Evolutionary conservation across 257 asterid genomes (phyloP), one percentile per base, ranked within the genome.

Genomic region (Solanum commersonii): DNA sequence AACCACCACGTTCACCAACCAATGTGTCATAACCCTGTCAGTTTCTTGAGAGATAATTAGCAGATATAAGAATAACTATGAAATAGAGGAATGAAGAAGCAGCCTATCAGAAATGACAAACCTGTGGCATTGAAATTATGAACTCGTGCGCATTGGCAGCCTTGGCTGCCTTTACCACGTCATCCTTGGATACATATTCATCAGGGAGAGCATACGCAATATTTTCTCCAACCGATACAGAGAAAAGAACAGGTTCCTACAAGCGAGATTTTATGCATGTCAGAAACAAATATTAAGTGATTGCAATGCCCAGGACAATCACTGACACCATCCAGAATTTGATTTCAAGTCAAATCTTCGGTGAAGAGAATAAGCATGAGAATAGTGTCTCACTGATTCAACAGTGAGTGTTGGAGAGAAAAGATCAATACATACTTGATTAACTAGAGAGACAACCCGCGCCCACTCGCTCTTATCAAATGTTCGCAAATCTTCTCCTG

Each of bases 71-170:
- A 74, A 46, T 13, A 82, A 73, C 70, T 34, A 20, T 78, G 74
- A 85, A 87, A 87, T 73, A 76, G 12, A 82, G 31, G 82, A 83
- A 89, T 33, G 31, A 59, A 67, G 34, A 38, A 38, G 87, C 56
- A 85, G 37, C 60, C 87, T 77, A 78, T 27, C 34, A 88, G 83
- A 84, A 83, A 38, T 72, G 87, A 85, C 90, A 89, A 86, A 95
- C 99, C 98, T 95, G 98, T 25, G 99, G 99, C 93, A 97, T 86
- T 5, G 99, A 90, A 89, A 95, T 94, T 87, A 97, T 96, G 87
- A 97, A 97, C 76, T 97, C 99, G 83, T 97, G 99, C 84, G 99
- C 98, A 92, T 97, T 96, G 84, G 99, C 99, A 85, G 98, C 99
- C 94, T 94, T 97, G 87, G 99, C 99, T 84, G 99, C 99, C 91